Base-by-base conservation (phyloP, 1,139 yeast genomes). In the Yarrowia galli region DNA sequence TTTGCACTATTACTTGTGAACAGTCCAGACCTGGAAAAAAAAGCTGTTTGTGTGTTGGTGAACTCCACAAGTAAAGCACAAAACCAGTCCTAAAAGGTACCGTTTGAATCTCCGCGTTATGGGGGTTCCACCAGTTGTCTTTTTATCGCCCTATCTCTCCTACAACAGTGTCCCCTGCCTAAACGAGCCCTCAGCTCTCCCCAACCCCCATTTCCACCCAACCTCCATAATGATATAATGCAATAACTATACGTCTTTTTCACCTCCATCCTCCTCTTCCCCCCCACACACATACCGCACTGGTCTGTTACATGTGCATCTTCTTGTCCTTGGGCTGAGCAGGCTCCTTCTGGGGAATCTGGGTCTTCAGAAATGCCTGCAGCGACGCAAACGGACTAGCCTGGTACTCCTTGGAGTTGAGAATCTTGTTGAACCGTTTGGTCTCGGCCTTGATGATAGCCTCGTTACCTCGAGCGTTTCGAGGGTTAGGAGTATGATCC, bases 381-480 rank as follows among this genome's bases (percentile, higher is more conserved):
- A 75, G 69, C 15, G 75, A 68, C 13, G 71, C 75, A 67, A 75
- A 74, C n/a, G 78, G 78, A 20, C 73, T 71, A 60, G 71, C 65
- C 56, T 71, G 69, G 68, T 72, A 75, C 66, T 70, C 66, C 32
- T 70, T 58, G 45, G 72, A 71, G 15, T 69, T 70, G 16, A 73
- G 67, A 15, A 75, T 73, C 58, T 70, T 71, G 60, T 71, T 71
- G 69, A 77, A 77, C 58, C 76, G 69, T 20, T 70, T 70, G 40
- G 73, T 76, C 67, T 77, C 80, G 45, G 72, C 72, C 65, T 71
- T 71, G 23, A 75, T 75, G 1, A 78, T 74, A 60, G 73, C 74
- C 67, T 76, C 77, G 49, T 75, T 76, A 15, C 74, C 72, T 61
- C 74, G 73, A 2, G 75, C 69, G 68, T 71, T 71, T 56, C 74